Percentiles rank a stretch among this genome's conserved stretches.
Evolutionary conservation across 148 eudicot species (phyloP).

Genomic region (Spergularia bocconei): DNA sequence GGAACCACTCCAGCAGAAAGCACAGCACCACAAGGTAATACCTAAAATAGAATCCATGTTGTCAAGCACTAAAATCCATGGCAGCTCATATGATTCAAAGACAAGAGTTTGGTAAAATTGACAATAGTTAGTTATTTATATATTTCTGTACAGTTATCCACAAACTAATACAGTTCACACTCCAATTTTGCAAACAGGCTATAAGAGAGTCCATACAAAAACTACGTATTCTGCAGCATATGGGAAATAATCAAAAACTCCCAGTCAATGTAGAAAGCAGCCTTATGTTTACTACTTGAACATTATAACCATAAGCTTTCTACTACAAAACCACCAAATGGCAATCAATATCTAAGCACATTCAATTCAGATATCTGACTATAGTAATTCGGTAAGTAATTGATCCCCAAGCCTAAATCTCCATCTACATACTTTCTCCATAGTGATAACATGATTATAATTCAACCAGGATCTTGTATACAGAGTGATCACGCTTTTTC

Average conservation of each 20-base stretch:
- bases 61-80: not conserved
- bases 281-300: too few species aligned
- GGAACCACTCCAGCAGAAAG: constrained; percentile 47
- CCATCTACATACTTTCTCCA: too few species aligned
- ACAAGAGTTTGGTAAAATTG: too few species aligned
- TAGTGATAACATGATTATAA: not conserved
- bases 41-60: constrained; percentile 35
- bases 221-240: not conserved
- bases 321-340: too few species aligned
- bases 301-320: too few species aligned
- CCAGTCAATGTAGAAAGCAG: not conserved
- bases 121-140: too few species aligned
- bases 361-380: too few species aligned
- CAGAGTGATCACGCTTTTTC: not conserved
- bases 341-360: too few species aligned
- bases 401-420: too few species aligned
- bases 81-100: too few species aligned
- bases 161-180: not conserved
- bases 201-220: not conserved
- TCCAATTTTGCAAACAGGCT: not conserved
- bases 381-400: too few species aligned
- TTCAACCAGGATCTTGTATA: not conserved
- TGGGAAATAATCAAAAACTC: not conserved
- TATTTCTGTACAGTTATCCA: too few species aligned
- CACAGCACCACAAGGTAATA: constrained; percentile 33